Percentiles rank a stretch among this genome's conserved stretches.
Conservation (phyloP, 2,329 filamentous ascomycete species). For the Tolypocladium nubicola region DNA sequence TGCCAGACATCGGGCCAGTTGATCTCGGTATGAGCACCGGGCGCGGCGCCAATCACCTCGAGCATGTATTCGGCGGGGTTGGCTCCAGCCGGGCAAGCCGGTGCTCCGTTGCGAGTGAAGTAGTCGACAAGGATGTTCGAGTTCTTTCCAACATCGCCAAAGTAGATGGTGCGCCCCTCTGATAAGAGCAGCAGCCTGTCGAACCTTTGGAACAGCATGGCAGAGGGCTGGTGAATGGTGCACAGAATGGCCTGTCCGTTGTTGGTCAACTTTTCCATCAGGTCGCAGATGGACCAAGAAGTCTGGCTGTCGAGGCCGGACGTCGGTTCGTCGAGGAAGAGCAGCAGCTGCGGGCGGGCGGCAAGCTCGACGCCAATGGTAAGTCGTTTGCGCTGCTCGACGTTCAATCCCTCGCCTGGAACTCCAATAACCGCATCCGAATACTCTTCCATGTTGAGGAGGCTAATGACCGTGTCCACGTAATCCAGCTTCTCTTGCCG, state of each 20-base stretch:
- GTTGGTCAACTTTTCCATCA: slow-evolving; percentile 52
- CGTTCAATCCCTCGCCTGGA: neutral
- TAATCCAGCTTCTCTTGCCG: neutral
- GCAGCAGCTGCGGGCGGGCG: slow-evolving; percentile 32
- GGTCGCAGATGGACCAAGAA: slow-evolving; percentile 62
- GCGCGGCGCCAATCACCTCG: slow-evolving; percentile 16
- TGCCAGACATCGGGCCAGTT: neutral
- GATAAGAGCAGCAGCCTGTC: slow-evolving; percentile 47
- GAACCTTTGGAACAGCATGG: slow-evolving; percentile 31
- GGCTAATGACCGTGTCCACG: neutral
- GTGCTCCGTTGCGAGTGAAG: slow-evolving; percentile 51
- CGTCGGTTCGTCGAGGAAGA: slow-evolving; percentile 45
- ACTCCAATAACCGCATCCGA: neutral
- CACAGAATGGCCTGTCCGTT: slow-evolving; percentile 36
- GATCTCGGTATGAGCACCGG: neutral
- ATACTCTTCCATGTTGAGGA: neutral
- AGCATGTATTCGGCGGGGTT: slow-evolving; percentile 63
- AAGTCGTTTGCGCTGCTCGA: slow-evolving; percentile 26
- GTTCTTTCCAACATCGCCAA: slow-evolving; percentile 42
- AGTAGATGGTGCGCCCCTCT: slow-evolving; percentile 32
- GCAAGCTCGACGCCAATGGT: slow-evolving; percentile 39
- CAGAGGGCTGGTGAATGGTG: slow-evolving; percentile 40
- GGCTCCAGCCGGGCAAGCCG: slow-evolving; percentile 36
- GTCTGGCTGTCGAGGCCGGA: slow-evolving; percentile 48
- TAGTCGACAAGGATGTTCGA: slow-evolving; percentile 34